Evolutionary conservation across 2,329 filamentous ascomycete species (phyloP).

Genomic region (Alternaria hordeiaustralica): DNA sequence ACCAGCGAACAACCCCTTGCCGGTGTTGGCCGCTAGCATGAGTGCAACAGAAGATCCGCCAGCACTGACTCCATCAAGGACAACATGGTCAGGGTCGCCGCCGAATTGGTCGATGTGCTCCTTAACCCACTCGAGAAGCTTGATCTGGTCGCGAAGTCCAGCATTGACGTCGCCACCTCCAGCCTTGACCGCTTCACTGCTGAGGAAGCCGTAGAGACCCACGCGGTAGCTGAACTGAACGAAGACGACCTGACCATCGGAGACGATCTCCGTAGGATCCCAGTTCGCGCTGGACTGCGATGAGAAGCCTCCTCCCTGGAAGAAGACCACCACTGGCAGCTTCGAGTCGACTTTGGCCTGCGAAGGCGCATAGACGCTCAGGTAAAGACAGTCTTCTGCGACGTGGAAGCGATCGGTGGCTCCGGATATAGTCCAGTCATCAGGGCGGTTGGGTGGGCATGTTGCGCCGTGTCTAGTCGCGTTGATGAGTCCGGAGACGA

Average conservation of each 20-base stretch:
- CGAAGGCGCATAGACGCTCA: conserved; percentile 69
- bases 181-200: conserved; percentile 60
- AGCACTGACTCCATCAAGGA: conserved; percentile 72
- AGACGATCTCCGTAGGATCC: conserved; percentile 68
- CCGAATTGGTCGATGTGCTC: conserved; percentile 71
- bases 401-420: conserved; percentile 22
- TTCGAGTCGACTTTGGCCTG: conserved; percentile 57
- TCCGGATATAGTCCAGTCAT: conserved; percentile 26
- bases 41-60: conserved; percentile 57
- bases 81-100: conserved; percentile 71
- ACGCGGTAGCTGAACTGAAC: conserved; percentile 80
- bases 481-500: conserved; percentile 16
- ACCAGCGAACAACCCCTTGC: conserved; percentile 57
- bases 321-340: conserved; percentile 69
- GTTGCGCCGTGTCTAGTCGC: conserved; percentile 39
- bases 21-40: conserved; percentile 50
- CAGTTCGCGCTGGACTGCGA: conserved; percentile 58
- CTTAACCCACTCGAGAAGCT: conserved; percentile 73
- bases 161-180: conserved; percentile 65
- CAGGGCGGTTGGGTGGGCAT: conserved; percentile 39
- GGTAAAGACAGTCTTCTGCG: conserved; percentile 73
- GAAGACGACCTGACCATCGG: conserved; percentile 67
- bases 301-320: conserved; percentile 58
- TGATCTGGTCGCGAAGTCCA: conserved; percentile 73
- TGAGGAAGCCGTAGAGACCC: conserved; percentile 75